phyloP scores from a whole-genome alignment of 2,329 filamentous ascomycete genomes.

The Scytalidium lignicola region DNA sequence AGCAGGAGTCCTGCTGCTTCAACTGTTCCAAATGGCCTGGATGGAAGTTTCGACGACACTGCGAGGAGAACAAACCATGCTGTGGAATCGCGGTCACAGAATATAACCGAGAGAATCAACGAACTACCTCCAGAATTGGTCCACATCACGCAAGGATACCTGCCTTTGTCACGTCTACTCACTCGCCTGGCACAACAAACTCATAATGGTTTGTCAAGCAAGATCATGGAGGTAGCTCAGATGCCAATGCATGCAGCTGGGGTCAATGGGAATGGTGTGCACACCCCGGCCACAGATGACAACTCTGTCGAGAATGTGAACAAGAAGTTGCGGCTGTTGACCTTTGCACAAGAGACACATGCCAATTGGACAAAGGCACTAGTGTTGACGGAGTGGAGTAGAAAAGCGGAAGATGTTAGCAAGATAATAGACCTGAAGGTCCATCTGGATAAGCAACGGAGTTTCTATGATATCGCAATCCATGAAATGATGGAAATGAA shows the following conservation, averaged over 20 bases:
- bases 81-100: slow-evolving; percentile 16
- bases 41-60: slow-evolving; percentile 17
- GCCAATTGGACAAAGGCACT: slow-evolving; percentile 89
- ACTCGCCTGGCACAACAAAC: slow-evolving; percentile 76
- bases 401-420: slow-evolving; percentile 71
- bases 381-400: slow-evolving; percentile 86
- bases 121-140: slow-evolving; percentile 56
- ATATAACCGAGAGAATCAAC: slow-evolving; percentile 41
- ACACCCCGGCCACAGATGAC: slow-evolving; percentile 43
- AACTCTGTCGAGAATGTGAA: slow-evolving; percentile 59
- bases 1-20: slow-evolving; percentile 23
- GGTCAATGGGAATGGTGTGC: slow-evolving; percentile 46
- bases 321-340: slow-evolving; percentile 71
- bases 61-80: slow-evolving; percentile 12
- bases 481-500: slow-evolving; percentile 67
- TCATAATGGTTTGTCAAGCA: slow-evolving; percentile 69
- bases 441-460: slow-evolving; percentile 62
- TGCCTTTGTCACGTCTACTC: slow-evolving; percentile 70
- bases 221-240: slow-evolving; percentile 64
- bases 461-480: slow-evolving; percentile 55
- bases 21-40: slow-evolving; percentile 20
- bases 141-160: slow-evolving; percentile 72
- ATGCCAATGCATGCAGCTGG: slow-evolving; percentile 53
- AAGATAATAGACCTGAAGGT: slow-evolving; percentile 82
- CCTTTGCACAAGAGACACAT: slow-evolving; percentile 75